Base-by-base conservation (phyloP, 2,329 filamentous ascomycete genomes). In the Penicillium italicum region DNA sequence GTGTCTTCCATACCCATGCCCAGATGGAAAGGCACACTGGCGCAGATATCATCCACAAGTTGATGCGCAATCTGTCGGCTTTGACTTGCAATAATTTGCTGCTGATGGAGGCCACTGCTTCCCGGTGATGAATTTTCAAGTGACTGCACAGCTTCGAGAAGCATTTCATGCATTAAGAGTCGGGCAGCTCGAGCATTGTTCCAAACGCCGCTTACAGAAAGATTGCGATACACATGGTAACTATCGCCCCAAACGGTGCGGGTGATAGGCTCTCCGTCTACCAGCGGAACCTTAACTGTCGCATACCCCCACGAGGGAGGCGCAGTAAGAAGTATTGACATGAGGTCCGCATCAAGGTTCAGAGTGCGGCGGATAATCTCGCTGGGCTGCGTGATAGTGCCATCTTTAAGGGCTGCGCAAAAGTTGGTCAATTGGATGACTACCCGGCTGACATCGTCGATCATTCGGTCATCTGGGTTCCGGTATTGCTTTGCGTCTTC, bases 11-110 rank as follows among this genome's bases (percentile, higher is more conserved):
- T 46, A 1, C 49, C 57, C 30, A 33, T 18, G 16, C 52, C 52
- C 30, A 59, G 47, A 47, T 59, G 49, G 22, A 53, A 59, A 11
- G 54, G 57, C 12, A 59, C 57, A 48, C 54, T 59, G 24, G 57
- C 41, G 31, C 55, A 57, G 7, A 59, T 57, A 42, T 59, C 57
- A 43, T 54, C 50, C 6, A 50, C 47, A 2, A 59, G 18, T 22
- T 53, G 45, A 12, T 28, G 20, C 24, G 37, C 31, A 44, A 57
- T 28, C 22, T 18, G 22, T n/a, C 44, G 46, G 12, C 50, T 55
- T n/a, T 50, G 55, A 31, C 24, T 31, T 7, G 33, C 46, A 34
- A 53, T 24, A 4, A 33, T 33, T 6, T n/a, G 30, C 22, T 50
- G 52, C 12, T 48, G 52, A 20, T 26, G 45, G 36, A 40, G 45